Conservation (phyloP, 306 rosid species). For the Myrica gale region DNA sequence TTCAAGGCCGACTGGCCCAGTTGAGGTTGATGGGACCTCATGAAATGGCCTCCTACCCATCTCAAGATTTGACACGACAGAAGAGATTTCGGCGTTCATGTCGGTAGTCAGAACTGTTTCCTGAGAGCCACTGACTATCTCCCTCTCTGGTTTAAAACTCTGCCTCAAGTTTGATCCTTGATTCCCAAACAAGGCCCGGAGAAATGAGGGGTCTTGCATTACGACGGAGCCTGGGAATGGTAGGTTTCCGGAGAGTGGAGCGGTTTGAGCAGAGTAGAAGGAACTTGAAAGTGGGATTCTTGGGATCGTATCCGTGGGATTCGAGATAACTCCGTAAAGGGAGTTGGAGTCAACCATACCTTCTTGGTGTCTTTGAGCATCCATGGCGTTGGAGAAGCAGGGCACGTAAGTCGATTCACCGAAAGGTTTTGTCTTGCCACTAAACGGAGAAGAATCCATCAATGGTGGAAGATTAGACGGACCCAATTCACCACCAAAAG, state of each 20-base stretch:
- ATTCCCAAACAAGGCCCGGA: slow-evolving; percentile 57
- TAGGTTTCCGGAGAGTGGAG: slow-evolving; percentile 28
- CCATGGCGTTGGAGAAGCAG: slow-evolving; percentile 96
- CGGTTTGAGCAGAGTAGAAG: slow-evolving; percentile 34
- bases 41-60: slow-evolving; percentile 51
- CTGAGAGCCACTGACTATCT: slow-evolving; percentile 51
- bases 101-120: slow-evolving; percentile 56
- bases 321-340: slow-evolving; percentile 38
- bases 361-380: slow-evolving; percentile 56
- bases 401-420: slow-evolving; percentile 77
- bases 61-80: slow-evolving; percentile 53
- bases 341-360: slow-evolving; percentile 45
- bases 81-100: slow-evolving; percentile 63
- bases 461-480: slow-evolving; percentile 65
- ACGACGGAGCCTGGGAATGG: slow-evolving; percentile 37
- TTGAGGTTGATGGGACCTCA: slow-evolving; percentile 36
- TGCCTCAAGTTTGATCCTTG: slow-evolving; percentile 47
- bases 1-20: slow-evolving; percentile 40
- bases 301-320: slow-evolving; percentile 34
- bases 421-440: slow-evolving; percentile 36
- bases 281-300: slow-evolving; percentile 40
- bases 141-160: slow-evolving; percentile 60
- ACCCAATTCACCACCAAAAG: slow-evolving; percentile 41
- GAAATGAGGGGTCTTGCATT: slow-evolving; percentile 51
- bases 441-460: slow-evolving; percentile 55